A percentile compares a stretch with the other conserved stretches of the same genome.
These are phyloP conservation scores for Phytophthora hybrid DNA, from an alignment of 352 stramenopile species.

Conservation along the genomic window DNA sequence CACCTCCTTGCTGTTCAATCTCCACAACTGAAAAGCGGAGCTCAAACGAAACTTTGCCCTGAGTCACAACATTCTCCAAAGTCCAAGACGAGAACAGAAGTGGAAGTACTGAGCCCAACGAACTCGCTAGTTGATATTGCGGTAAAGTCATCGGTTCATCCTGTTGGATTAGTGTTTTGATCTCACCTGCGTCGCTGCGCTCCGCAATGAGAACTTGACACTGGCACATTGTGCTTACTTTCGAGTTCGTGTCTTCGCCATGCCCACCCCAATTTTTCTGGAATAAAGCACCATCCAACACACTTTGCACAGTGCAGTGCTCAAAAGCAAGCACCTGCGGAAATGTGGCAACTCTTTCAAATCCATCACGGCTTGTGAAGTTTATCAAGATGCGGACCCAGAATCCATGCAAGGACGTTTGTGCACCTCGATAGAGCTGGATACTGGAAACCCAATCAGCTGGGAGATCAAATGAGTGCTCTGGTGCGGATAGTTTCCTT, in stretches of 20 bases:
- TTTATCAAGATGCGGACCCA: constrained; percentile 22
- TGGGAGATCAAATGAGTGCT: background rate
- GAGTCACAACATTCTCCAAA: background rate
- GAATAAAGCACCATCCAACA: constrained; percentile 50
- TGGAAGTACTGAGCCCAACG: background rate
- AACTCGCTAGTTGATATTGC: constrained; percentile 20
- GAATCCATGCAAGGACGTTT: background rate
- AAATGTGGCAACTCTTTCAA: constrained; percentile 20
- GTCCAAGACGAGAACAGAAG: constrained; percentile 3
- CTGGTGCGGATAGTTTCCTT: background rate
- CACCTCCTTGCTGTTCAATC: background rate
- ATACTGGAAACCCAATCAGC: background rate
- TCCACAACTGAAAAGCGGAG: constrained; percentile 23
- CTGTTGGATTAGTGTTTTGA: constrained; percentile 3
- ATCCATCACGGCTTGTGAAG: constrained; percentile 18
- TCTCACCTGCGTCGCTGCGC: constrained; percentile 16
- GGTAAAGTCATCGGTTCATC: constrained; percentile 2
- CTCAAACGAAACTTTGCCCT: constrained; percentile 19
- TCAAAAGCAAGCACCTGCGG: constrained; percentile 21
- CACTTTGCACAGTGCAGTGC: constrained; percentile 11
- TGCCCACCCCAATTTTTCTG: constrained; percentile 78
- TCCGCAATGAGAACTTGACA: constrained; percentile 14
- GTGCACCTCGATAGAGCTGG: background rate
- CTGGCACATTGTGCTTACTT: constrained; percentile 4
- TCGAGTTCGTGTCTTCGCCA: background rate